Evolutionary conservation across 2,329 filamentous ascomycete genomes (phyloP), one percentile per base, ranked within the genome.

Genomic region (Penicillium psychrosexuale): DNA sequence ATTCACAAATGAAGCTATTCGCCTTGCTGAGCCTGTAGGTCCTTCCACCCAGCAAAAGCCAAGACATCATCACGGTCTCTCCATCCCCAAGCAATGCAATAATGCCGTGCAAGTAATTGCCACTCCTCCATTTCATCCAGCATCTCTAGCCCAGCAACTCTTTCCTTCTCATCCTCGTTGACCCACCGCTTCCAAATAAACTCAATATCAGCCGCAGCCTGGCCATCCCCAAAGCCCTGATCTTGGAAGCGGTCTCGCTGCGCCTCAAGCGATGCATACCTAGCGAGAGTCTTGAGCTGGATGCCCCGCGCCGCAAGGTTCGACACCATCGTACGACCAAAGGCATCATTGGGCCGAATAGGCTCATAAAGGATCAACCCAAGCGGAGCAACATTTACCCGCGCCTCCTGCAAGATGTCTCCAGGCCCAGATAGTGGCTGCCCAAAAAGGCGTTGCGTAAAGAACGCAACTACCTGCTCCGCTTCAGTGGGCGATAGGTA

Each of bases 81-180:
- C 84, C 89, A 95, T 1, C 87, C 94, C 93, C 93, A 97, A 4
- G 85, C 86, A 40, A 99, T 82, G 60, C 92, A 86, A 68, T 99
- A 99, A 78, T 99, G 94, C 61, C 82, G 84, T 0, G 91, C 90
- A 64, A 99, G 74, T 63, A 99, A 74, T 66, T 87, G 81, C 88
- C 94, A 96, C 76, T 99, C 94, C 74, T 99, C 94, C 24, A 97
- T 82, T 74, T 99, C 94, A 75, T 99, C 94, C 59, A 99, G 73
- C 66, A 94, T 91, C 72, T 99, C 92, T 27, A 97, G 71, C 11
- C 77, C 74, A 60, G 92, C 87, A 1, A 97, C 84, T 45, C 92
- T 80, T 66, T 89, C 86, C 73, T 90, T 92, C 74, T 97, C 93
- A 2, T 77, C 77, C 0, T 78, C 69, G 0, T 70, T 67, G 3